These are phyloP conservation scores for Didymella arachidicola DNA, from an alignment of 2,329 filamentous ascomycete genomes.

Conservation along the genomic window DNA sequence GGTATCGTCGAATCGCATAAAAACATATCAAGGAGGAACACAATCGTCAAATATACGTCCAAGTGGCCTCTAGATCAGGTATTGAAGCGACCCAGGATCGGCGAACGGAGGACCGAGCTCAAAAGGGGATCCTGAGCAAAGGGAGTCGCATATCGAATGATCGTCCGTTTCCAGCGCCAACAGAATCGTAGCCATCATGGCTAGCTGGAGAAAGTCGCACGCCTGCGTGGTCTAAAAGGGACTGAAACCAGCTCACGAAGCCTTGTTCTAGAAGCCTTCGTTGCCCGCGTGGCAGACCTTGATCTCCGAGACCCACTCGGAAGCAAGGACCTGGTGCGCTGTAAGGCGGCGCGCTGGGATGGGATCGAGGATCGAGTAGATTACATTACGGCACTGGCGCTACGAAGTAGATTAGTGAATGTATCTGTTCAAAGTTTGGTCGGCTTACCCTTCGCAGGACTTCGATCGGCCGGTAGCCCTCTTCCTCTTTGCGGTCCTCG, in stretches of 20 bases:
- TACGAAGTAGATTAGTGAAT: slow-evolving; percentile 52
- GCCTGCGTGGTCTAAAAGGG: slow-evolving; percentile 29
- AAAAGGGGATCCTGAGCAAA: slow-evolving; percentile 20
- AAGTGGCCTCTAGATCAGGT: slow-evolving; percentile 34
- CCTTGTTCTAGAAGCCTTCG: slow-evolving; percentile 76
- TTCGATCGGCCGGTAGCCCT: slow-evolving; percentile 96
- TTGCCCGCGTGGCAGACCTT: slow-evolving; percentile 96
- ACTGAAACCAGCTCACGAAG: slow-evolving; percentile 16
- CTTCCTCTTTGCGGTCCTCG: slow-evolving; percentile 89
- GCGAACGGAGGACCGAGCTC: slow-evolving; percentile 11
- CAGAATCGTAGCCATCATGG: slow-evolving; percentile 2
- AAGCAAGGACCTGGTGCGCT: slow-evolving; percentile 95
- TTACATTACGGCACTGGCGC: slow-evolving; percentile 97
- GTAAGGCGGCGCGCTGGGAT: slow-evolving; percentile 92
- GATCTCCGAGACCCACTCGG: slow-evolving; percentile 98
- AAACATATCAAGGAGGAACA: slow-evolving; percentile 35
- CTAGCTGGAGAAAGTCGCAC: slow-evolving; percentile 10
- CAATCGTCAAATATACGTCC: slow-evolving; percentile 27
- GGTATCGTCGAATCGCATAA: slow-evolving; percentile 43
- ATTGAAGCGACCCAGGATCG: slow-evolving; percentile 22
- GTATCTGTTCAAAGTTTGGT: background rate
- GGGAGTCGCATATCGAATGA: slow-evolving; percentile 17
- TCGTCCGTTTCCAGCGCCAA: slow-evolving; percentile 22
- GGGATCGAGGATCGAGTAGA: slow-evolving; percentile 97
- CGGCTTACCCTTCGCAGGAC: slow-evolving; percentile 86